Evolutionary conservation across 257 asterid genomes (phyloP), one percentile per base, ranked within the genome.

Genomic region (Craterostigma plantagineum): DNA sequence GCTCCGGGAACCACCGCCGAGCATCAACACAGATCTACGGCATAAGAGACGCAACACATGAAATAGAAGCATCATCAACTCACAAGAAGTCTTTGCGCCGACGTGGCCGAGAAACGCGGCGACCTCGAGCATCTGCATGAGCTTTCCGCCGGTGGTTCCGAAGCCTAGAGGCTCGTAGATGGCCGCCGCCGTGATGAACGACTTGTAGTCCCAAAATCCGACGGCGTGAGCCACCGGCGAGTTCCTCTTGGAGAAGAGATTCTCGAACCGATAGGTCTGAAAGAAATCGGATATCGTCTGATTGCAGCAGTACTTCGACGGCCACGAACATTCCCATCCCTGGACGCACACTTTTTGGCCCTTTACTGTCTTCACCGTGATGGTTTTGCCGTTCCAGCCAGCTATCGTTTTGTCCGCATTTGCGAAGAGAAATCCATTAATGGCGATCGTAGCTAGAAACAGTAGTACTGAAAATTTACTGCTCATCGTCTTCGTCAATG

Each of bases 51-150:
- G n/a, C n/a, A n/a, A 35, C 43, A 35, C 5, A 3, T 4, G 9
- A 8, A n/a, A n/a, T 10, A n/a, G 5, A 18, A 9, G n/a, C n/a
- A n/a, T 11, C 7, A 35, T 18, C 11, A 2, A 42, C 93, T 81
- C 57, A 81, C 95, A 86, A 8, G 92, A 39, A 40, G 97, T 81
- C 42, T 57, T 71, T 67, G 80, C 66, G 16, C 85, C 97, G 49
- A 82, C 90, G 43, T 87, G 97, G 49, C 76, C 95, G 30, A 87
- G 68, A 49, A 86, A 76, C 39, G 95, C 94, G 34, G 78, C 69
- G 27, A 81, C n/a, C 50, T 86, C 97, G 60, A 47, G 66, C 87
- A 81, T 73, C 66, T 78, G 93, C 65, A 33, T 27, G 9, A 60
- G 36, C 48, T 58, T 58, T 16, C 84, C 81, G 43, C 94, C 96